phyloP scores from a whole-genome alignment of 2,329 filamentous ascomycete species.

The Ophiostoma perfectum region DNA sequence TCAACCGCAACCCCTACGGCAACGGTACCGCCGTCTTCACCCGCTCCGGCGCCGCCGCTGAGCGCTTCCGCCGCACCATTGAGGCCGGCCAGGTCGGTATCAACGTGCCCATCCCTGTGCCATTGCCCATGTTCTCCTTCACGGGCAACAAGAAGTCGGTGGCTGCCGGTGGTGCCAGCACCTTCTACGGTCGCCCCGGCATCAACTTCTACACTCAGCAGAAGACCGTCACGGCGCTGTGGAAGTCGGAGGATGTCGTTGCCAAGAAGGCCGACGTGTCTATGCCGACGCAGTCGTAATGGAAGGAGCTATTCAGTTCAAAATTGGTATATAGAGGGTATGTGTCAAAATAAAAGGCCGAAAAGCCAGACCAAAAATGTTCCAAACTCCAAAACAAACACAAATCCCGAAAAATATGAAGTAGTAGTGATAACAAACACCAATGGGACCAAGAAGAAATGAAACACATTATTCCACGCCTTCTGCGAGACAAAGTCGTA shows the following conservation, averaged over 20 bases:
- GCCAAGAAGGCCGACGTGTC: constrained; percentile 79
- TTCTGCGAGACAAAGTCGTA: background rate
- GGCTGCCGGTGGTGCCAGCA: constrained; percentile 84
- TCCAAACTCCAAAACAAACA: background rate
- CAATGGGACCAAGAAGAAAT: too few species aligned
- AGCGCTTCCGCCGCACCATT: constrained; percentile 71
- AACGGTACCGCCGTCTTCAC: constrained; percentile 86
- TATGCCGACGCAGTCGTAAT: constrained; percentile 58
- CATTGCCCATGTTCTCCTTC: constrained; percentile 66
- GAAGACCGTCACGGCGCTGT: constrained; percentile 94
- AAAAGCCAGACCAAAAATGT: background rate
- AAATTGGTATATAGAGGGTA: background rate
- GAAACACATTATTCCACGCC: background rate
- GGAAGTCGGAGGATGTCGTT: constrained; percentile 79
- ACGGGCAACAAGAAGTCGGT: constrained; percentile 82
- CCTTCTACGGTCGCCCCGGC: constrained; percentile 91
- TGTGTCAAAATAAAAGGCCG: background rate
- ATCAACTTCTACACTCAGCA: constrained; percentile 93
- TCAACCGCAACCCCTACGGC: constrained; percentile 81
- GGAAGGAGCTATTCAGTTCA: background rate
- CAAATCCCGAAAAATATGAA: background rate
- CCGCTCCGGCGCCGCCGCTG: constrained; percentile 68
- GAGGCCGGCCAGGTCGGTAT: constrained; percentile 81
- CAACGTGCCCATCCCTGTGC: constrained; percentile 73
- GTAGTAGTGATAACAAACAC: too few species aligned